Conservation (phyloP, 148 eudicot species). For the Chenopodium album region DNA sequence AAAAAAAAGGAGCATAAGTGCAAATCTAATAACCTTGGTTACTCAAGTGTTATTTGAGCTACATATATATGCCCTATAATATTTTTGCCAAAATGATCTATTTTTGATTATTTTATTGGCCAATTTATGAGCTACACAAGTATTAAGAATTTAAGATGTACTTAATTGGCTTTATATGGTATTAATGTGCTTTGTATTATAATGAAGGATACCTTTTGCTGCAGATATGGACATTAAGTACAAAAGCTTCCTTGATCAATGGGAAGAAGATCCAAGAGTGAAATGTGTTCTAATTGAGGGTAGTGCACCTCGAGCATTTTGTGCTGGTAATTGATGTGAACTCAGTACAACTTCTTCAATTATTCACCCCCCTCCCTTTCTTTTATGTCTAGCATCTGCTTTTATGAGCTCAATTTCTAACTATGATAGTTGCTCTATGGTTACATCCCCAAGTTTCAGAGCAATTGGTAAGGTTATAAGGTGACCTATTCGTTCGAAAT, state of each 20-base stretch:
- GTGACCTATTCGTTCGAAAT: constrained; percentile 34
- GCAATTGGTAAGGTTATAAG: constrained; percentile 24
- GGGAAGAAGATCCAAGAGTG: constrained; percentile 90
- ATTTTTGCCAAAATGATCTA: neutral
- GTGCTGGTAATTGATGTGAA: constrained; percentile 60
- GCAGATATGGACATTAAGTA: constrained; percentile 89
- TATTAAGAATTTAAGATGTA: neutral
- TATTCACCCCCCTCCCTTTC: neutral
- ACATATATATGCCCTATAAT: neutral
- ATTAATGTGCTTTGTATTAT: neutral
- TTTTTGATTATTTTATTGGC: neutral
- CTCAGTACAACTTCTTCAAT: neutral
- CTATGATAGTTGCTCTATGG: constrained; percentile 1
- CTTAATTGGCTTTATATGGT: neutral
- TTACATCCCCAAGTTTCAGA: constrained; percentile 17
- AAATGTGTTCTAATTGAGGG: constrained; percentile 83
- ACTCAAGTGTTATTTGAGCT: neutral
- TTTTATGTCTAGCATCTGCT: neutral
- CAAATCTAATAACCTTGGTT: neutral
- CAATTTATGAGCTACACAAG: neutral
- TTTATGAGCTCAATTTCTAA: constrained; percentile 21
- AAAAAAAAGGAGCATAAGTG: too few relatives aligned
- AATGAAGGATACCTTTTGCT: neutral
- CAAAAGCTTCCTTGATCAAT: constrained; percentile 84
- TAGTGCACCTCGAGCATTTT: constrained; percentile 88